phyloP scores from a whole-genome alignment of 2,329 filamentous ascomycete genomes.

The Fusarium piperis region DNA sequence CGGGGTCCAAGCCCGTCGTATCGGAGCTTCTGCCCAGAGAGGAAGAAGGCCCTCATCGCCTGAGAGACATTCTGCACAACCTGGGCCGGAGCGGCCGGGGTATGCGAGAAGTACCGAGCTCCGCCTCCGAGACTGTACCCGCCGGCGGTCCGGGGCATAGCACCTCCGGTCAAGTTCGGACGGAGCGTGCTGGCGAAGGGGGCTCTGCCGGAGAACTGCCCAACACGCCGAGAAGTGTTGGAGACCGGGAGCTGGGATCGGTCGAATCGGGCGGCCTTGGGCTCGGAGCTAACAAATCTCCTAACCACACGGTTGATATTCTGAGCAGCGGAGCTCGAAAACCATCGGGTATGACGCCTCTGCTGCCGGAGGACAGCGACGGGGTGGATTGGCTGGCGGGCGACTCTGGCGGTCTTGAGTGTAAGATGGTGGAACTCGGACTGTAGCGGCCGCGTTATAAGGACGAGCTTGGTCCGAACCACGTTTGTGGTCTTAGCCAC shows the following conservation, averaged over 20 bases:
- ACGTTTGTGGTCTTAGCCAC: conserved; percentile 61
- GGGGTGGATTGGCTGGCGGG: conserved; percentile 64
- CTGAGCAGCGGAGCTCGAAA: conserved; percentile 55
- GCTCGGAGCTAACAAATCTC: conserved; percentile 60
- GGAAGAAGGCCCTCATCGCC: conserved; percentile 88
- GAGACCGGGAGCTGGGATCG: conserved; percentile 61
- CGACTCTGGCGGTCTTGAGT: conserved; percentile 51
- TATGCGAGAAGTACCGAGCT: conserved; percentile 90
- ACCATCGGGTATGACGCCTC: conserved; percentile 56
- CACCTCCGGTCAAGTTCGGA: conserved; percentile 90
- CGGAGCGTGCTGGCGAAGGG: conserved; percentile 90
- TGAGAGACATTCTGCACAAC: conserved; percentile 96
- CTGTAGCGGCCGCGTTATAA: conserved; percentile 56
- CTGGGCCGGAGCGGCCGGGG: conserved; percentile 84
- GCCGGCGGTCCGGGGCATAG: conserved; percentile 83
- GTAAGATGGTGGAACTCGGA: conserved; percentile 58
- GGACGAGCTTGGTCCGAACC: conserved; percentile 60
- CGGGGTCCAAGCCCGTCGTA: conserved; percentile 81
- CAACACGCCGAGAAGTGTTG: conserved; percentile 60
- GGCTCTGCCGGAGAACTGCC: conserved; percentile 75
- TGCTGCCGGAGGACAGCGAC: conserved; percentile 62
- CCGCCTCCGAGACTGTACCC: conserved; percentile 83
- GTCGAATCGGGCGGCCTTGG: conserved; percentile 52
- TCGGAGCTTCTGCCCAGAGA: conserved; percentile 88
- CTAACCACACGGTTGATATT: conserved; percentile 58